Evolutionary conservation across 2,329 filamentous ascomycete genomes (phyloP), one percentile per base, ranked within the genome.

Genomic region (Xylaria sp.): DNA sequence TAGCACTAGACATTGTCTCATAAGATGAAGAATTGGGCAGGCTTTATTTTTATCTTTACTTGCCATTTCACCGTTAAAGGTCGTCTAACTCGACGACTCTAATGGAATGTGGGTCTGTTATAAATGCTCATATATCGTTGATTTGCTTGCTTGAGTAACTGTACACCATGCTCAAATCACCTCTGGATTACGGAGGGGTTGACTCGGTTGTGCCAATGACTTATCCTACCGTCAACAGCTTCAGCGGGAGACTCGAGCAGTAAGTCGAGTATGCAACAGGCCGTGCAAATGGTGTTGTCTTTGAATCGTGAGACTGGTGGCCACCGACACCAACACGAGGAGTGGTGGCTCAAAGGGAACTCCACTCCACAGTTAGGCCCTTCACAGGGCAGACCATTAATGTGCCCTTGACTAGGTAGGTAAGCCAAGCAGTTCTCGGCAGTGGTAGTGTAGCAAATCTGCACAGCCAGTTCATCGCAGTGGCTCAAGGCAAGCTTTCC

Each of bases 361-460:
- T 54, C 59, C 63, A 25, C 55, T 54, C 59, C 59, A 66, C 58
- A 58, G 52, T 51, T 62, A 63, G 66, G 66, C 52, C 52, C 15
- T 48, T 55, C 51, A 46, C 63, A 66, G 58, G 66, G 66, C 66
- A 65, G 63, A 69, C 66, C 20, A 20, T 10, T 18, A n/a, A 32
- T 41, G 64, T 28, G 28, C 28, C 28, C 28, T 28, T 28, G 28
- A 28, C 28, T 28, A n/a, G n/a, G n/a, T n/a, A n/a, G n/a, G n/a
- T n/a, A 28, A 28, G 28, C 28, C 28, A 28, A 28, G 28, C 28
- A n/a, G n/a, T n/a, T n/a, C n/a, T n/a, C n/a, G n/a, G n/a, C n/a
- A n/a, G n/a, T n/a, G n/a, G 28, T 28, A 28, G 28, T 28, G 28
- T 28, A 28, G 28, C 20, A 23, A 48, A 18, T 10, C 25, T 60